A percentile compares a stretch with the other conserved stretches of the same genome.
phyloP scores from a whole-genome alignment of 148 eudicot genomes.

The Rhododendron molle region DNA sequence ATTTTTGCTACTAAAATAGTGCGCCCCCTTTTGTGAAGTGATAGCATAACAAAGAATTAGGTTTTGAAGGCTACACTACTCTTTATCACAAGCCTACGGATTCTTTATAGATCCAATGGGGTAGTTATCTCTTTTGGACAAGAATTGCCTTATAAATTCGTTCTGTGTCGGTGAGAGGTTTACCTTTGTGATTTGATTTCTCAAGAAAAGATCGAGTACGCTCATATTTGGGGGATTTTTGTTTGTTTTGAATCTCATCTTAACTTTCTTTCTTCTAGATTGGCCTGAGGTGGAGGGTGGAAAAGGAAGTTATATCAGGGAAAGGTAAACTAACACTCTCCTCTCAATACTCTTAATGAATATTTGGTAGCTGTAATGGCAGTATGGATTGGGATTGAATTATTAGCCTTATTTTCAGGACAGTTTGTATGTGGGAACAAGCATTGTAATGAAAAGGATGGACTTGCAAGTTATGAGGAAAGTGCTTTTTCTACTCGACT shows the following conservation, averaged over 20 bases:
- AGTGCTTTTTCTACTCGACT: slow-evolving; percentile 19
- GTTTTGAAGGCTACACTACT: background rate
- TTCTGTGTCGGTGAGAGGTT: background rate
- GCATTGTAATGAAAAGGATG: slow-evolving; percentile 68
- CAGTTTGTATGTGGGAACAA: slow-evolving; percentile 94
- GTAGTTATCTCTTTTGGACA: background rate
- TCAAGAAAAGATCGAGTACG: background rate
- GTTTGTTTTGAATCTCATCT: background rate
- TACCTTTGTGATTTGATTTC: background rate
- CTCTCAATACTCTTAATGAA: background rate
- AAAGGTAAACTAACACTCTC: slow-evolving; percentile 48
- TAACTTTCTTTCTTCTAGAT: slow-evolving; percentile 40
- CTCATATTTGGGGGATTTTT: background rate
- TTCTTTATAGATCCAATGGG: background rate
- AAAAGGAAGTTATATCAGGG: slow-evolving; percentile 88
- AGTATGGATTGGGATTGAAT: slow-evolving; percentile 16
- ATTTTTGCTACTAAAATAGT: background rate
- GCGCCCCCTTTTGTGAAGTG: background rate
- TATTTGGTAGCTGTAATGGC: background rate
- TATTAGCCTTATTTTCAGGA: slow-evolving; percentile 54
- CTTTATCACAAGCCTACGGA: background rate
- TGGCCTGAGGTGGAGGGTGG: slow-evolving; percentile 98
- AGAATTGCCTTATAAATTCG: background rate
- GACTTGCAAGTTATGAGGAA: slow-evolving; percentile 87
- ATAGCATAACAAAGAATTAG: background rate